Base-by-base conservation (phyloP, 805 yeast species). In the Schwanniomyces polymorphus region DNA sequence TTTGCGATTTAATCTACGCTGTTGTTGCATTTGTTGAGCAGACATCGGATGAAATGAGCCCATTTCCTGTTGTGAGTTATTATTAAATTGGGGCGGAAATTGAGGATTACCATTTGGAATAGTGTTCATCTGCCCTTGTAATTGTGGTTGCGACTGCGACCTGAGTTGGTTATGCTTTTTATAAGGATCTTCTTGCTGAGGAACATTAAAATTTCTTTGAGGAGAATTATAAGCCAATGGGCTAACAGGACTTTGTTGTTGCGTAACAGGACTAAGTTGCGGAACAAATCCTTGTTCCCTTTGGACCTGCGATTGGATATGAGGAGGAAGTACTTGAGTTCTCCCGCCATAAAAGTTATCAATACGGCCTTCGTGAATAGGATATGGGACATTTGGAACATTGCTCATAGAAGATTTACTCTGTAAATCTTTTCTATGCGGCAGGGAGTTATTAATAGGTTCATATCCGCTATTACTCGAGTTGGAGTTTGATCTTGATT, bases 111-210 rank as follows among this genome's bases (percentile, higher is more conserved):
- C 23, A 9, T 38, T 18, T 21, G 31, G 23, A 26, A 28, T 29
- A 27, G 26, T 25, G 3, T 31, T 31, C 7, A 18, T 5, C 17
- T 31, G 34, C 4, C 8, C 7, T 29, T 29, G 34, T 11, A 7
- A n/a, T 11, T 27, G 44, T n/a, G 35, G 49, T 10, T 40, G 55
- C 5, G 43, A 47, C 10, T 44, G 50, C 21, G 34, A 50, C 8
- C 51, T 56, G 25, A 46, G 56, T 14, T 53, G 57, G 8, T 52
- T 55, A 26, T 27, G 61, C 41, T 50, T 49, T 27, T 48, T 49
- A 29, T 47, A 16, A 33, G 14, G 37, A 33, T 27, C 35, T 26
- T 14, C 25, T 12, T 41, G 43, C 11, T 18, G 43, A 18, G 14
- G 31, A 18, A 17, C 35, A 16, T 31, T 14, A 12, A 31, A 31